Evolutionary conservation across 2,329 filamentous ascomycete genomes (phyloP), one percentile per base, ranked within the genome.

Genomic region (Fusarium fujikuroi): DNA sequence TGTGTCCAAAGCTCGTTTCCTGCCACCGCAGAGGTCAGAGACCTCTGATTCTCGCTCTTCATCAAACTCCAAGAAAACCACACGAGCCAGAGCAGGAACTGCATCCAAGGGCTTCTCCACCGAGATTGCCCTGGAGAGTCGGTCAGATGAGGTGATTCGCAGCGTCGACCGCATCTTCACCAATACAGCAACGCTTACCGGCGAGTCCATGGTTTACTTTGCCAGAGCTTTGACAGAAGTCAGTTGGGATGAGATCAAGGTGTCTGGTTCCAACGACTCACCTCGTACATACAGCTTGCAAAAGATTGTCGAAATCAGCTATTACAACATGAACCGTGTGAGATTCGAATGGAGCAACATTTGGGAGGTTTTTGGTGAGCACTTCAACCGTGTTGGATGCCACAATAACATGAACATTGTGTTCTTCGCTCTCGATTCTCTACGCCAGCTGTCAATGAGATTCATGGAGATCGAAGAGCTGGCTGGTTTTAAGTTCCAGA

Each of bases 251-350:
- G 96, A 99, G 82, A 99, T 99, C 79, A 95, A 97, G 80, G 97
- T 96, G 7, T 98, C 96, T 0, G 96, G 96, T 1, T 94, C 95
- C 63, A 98, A 95, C 79, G 96, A 99, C 69, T 97, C 94, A 28
- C 96, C 96, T 16, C 91, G 97, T 61, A 99, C 95, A 14, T 99
- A 98, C 87, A 98, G 95, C 84, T 85, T 99, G 70, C 96, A 99
- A 80, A 99, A 99, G 83, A 90, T 99, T 72, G 97, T 99, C 21
- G 96, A 99, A 83, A 98, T 99, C 82, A 97, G 94, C 81, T 98
- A 97, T 83, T 99, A 99, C 89, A 99, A 99, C 85, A 99, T 99
- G 96, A 95, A 94, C 66, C 92, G 96, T 86, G 95, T 99, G 40
- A 92, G 96, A 77, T 98, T 98, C 77, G 96, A 99, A 81, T 99